A percentile compares a stretch with the other conserved stretches of the same genome.
Evolutionary conservation across 345 rosid genomes (phyloP).

Genomic region (Euphorbia peplus): DNA sequence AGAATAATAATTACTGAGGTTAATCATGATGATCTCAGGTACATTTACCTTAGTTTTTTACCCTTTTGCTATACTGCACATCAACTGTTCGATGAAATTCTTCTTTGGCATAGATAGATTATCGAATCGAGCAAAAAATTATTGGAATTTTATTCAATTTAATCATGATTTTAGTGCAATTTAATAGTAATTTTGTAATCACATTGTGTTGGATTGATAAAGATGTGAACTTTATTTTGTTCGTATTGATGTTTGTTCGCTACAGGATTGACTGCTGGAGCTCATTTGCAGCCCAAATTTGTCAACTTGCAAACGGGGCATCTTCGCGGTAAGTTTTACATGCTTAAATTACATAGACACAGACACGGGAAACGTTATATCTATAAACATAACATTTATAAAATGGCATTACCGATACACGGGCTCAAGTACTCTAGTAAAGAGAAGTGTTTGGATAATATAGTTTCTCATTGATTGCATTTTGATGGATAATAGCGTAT

Average conservation of each 20-base stretch:
- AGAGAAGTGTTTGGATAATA: no score
- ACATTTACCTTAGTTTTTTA: not conserved
- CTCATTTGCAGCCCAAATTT: constrained; percentile 13
- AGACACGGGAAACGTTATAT: no score
- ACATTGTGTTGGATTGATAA: not conserved
- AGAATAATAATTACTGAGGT: no score
- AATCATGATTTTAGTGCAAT: not conserved
- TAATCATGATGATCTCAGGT: constrained; percentile 17
- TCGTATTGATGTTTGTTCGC: not conserved
- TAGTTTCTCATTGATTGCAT: no score
- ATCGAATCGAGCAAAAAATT: not conserved
- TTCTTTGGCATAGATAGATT: not conserved
- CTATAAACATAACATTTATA: no score
- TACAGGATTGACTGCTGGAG: constrained; percentile 11
- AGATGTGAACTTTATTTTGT: not conserved
- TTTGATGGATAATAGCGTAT: no score
- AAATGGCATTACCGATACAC: no score
- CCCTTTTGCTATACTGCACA: not conserved
- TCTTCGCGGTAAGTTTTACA: constrained; percentile 1
- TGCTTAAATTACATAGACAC: no score
- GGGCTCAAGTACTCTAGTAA: no score
- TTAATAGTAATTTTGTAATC: not conserved
- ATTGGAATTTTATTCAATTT: not conserved
- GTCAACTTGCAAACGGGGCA: constrained; percentile 1
- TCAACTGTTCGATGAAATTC: constrained; percentile 4